Evolutionary conservation across 2,329 filamentous ascomycete species (phyloP).

Genomic region (Fusarium falciforme): DNA sequence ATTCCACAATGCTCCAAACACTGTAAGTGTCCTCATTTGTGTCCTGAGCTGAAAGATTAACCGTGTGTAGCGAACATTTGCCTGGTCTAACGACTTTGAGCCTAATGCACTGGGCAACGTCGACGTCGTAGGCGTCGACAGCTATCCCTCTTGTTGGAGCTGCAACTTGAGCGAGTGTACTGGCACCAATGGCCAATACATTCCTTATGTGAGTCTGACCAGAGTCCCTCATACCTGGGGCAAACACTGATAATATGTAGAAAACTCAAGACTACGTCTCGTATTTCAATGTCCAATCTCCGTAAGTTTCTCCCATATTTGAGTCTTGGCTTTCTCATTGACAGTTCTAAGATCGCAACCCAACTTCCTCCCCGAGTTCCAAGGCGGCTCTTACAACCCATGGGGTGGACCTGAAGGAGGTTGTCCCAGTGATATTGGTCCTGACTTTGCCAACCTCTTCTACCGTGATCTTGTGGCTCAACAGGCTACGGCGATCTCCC

Average conservation of each 20-base stretch:
- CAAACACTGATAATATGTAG: background rate
- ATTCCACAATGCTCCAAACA: constrained; percentile 69
- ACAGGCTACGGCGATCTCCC: constrained; percentile 67
- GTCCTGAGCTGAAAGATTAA: background rate
- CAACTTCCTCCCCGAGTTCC: constrained; percentile 44
- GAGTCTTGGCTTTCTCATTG: background rate
- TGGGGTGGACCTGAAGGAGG: constrained; percentile 70
- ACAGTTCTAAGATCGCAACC: constrained; percentile 19
- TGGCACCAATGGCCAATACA: constrained; percentile 68
- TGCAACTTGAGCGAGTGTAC: constrained; percentile 72
- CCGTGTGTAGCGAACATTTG: constrained; percentile 41
- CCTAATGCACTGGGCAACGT: constrained; percentile 66
- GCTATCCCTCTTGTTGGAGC: constrained; percentile 70
- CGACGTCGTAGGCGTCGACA: constrained; percentile 64
- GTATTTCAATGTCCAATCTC: constrained; percentile 44
- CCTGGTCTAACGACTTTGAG: constrained; percentile 69
- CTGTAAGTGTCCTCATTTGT: constrained; percentile 50
- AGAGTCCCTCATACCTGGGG: background rate
- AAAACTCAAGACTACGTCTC: constrained; percentile 44
- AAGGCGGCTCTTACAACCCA: constrained; percentile 61
- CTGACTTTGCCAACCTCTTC: constrained; percentile 72
- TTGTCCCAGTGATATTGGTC: constrained; percentile 64
- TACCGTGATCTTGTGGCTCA: constrained; percentile 72
- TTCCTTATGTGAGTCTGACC: constrained; percentile 60
- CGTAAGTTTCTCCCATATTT: constrained; percentile 4